Evolutionary conservation across 2,329 filamentous ascomycete genomes (phyloP), one percentile per base, ranked within the genome.

Genomic region (Aphanocladium album): DNA sequence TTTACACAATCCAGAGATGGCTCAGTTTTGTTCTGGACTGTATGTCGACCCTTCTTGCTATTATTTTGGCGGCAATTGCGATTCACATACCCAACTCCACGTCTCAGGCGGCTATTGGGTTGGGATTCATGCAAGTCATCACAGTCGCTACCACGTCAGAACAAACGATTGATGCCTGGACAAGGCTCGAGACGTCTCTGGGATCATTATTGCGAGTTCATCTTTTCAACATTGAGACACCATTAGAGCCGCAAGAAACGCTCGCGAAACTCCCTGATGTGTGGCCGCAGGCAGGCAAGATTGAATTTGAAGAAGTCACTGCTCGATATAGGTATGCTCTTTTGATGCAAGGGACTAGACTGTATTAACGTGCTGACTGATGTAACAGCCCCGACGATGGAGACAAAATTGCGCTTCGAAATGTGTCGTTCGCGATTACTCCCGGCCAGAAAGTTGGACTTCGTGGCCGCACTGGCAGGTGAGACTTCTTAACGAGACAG

Each of bases 61-160:
- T 76, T 2, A 63, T 78, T 4, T 63, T 81, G 5, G 75, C 81
- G n/a, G 69, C 6, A 73, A 79, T 80, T 5, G 74, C 77, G 3
- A 74, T 79, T 3, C 21, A 60, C 19, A 59, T 62, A 16, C 33
- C 49, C 4, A 4, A 35, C 4, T 35, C 49, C 19, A 19, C 30
- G 2, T n/a, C 49, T 17, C 27, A 52, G 23, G 49, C 27, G 3
- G 49, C 16, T 35, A 2, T 52, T 4, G 49, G 49, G 2, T 7
- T 52, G 4, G 49, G 25, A 12, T 37, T 52, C 19, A 6, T 52
- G 49, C 27, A 52, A 5, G 12, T 52, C 27, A 25, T 52, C 17
- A 37, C 12, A 3, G 8, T 37, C 14, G 33, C 6, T 2, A 11
- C 7, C 12, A 35, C 16, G 16, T 3, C 33, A 12, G 16, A 19